These are phyloP conservation scores for Paecilomyces fulvus DNA, from an alignment of 2,329 filamentous ascomycete genomes.

Conservation along the genomic window DNA sequence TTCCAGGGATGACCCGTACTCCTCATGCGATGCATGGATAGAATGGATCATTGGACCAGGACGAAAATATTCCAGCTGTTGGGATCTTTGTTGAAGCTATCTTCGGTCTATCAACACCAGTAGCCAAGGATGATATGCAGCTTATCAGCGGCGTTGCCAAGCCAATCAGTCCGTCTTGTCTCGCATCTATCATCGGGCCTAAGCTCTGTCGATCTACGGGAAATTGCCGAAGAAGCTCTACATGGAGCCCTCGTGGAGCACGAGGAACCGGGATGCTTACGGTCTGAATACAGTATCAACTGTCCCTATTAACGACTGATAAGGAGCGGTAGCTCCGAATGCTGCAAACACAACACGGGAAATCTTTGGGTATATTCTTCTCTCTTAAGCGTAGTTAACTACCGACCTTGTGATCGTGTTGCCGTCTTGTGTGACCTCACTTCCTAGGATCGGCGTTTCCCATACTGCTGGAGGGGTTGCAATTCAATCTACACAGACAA, in stretches of 20 bases:
- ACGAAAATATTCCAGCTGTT: neutral
- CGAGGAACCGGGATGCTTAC: neutral
- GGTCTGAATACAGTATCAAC: neutral
- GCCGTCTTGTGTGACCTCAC: neutral
- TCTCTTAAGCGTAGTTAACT: too few species aligned
- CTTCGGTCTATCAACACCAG: neutral
- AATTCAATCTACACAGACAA: neutral
- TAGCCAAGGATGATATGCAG: neutral
- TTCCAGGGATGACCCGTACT: neutral
- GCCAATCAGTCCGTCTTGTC: neutral
- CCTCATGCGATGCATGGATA: neutral
- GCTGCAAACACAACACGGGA: neutral
- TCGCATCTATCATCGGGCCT: neutral
- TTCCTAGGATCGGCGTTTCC: neutral
- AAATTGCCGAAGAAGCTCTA: neutral
- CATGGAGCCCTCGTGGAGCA: neutral
- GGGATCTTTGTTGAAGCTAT: neutral
- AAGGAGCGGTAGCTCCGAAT: neutral
- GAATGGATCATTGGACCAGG: neutral
- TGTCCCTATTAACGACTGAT: neutral
- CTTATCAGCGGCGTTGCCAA: neutral
- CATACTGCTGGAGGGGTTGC: neutral
- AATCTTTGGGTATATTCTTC: neutral
- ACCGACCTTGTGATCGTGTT: neutral
- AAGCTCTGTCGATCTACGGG: neutral